Evolutionary conservation across 371 early-diverging fungal species (phyloP).

Genomic region (Actinomucor elegans): DNA sequence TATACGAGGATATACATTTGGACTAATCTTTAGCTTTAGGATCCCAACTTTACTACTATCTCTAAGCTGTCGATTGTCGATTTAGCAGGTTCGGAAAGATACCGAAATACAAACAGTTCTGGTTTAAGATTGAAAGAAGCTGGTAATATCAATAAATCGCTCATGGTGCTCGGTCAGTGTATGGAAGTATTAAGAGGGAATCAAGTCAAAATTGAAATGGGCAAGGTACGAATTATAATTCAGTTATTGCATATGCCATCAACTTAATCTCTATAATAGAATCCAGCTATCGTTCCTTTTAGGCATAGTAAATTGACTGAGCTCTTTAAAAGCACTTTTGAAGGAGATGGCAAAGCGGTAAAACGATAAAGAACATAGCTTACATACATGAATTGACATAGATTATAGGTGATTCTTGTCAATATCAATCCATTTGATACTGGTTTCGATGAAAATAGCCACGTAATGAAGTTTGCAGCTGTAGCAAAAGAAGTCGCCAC

Average conservation of each 20-base stretch:
- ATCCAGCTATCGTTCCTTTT: constrained; percentile 60
- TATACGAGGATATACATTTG: background rate
- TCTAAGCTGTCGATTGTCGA: constrained; percentile 87
- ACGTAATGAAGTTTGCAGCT: constrained; percentile 69
- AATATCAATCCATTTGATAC: constrained; percentile 67
- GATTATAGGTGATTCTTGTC: constrained; percentile 59
- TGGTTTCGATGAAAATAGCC: constrained; percentile 58
- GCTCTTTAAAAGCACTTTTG: constrained; percentile 66
- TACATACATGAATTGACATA: too few species aligned
- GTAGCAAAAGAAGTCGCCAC: constrained; percentile 64
- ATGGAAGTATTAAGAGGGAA: constrained; percentile 66
- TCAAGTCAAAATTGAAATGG: constrained; percentile 43
- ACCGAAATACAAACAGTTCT: constrained; percentile 83
- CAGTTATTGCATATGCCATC: background rate
- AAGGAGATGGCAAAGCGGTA: constrained; percentile 65
- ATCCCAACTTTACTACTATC: constrained; percentile 42
- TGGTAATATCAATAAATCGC: constrained; percentile 90
- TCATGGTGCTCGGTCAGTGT: constrained; percentile 94
- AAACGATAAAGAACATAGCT: too few species aligned
- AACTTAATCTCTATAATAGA: background rate
- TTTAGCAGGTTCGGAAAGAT: constrained; percentile 95
- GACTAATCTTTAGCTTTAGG: constrained; percentile 23
- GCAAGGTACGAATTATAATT: constrained; percentile 27
- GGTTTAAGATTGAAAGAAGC: constrained; percentile 88
- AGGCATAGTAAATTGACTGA: constrained; percentile 71